These are phyloP conservation scores for Peniophora sp. DNA, from an alignment of 1,284 basidiomycete genomes.

Conservation along the genomic window DNA sequence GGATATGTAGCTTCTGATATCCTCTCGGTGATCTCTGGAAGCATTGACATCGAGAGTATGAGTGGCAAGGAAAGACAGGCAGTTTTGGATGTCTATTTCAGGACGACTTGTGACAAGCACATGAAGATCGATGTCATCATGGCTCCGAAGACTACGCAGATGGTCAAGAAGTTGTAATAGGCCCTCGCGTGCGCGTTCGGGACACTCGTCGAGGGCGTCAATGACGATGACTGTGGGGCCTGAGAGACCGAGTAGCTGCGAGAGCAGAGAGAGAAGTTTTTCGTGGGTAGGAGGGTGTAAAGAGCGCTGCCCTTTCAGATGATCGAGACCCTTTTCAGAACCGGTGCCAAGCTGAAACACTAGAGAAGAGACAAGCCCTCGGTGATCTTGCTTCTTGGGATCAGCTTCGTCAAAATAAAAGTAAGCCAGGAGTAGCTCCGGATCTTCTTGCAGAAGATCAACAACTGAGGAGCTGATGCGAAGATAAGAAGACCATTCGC, in stretches of 20 bases:
- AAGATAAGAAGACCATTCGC: not conserved
- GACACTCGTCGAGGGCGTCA: not conserved
- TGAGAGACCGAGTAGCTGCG: not conserved
- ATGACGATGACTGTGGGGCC: not conserved
- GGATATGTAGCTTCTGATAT: not conserved
- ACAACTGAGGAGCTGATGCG: not conserved
- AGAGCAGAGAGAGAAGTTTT: not conserved
- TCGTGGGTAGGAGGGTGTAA: not conserved
- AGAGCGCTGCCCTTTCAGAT: not conserved
- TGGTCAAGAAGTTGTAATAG: not conserved
- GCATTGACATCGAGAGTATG: not conserved
- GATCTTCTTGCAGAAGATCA: not conserved
- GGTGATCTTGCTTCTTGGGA: not conserved
- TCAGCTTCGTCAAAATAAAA: not conserved
- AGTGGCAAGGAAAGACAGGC: not conserved
- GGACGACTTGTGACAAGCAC: not conserved
- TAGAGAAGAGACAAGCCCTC: not conserved
- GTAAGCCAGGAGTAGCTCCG: not conserved
- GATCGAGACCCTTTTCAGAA: not conserved
- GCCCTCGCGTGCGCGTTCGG: not conserved
- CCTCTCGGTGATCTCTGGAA: not conserved
- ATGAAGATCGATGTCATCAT: not conserved
- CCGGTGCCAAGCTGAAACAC: not conserved
- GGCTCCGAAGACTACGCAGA: not conserved
- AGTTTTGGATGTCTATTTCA: not conserved